Base-by-base conservation (phyloP, 1,284 basidiomycete genomes). In the Ceratobasidium sp. region DNA sequence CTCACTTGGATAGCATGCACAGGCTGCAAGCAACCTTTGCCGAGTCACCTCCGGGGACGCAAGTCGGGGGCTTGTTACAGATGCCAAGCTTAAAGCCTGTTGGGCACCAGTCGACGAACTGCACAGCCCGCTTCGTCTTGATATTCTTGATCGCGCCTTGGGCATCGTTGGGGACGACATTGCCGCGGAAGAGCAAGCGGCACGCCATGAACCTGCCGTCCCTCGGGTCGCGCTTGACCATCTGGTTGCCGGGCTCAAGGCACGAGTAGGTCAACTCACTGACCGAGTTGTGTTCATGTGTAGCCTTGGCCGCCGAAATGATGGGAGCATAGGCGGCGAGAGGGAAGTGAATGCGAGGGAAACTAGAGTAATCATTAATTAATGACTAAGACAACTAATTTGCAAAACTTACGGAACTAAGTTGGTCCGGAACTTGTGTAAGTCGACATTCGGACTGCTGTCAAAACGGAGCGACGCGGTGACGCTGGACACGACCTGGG, bases 351-450 rank as follows among this genome's bases (percentile, higher is more conserved):
- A 99, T 99, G 85, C 97, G 95, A 77, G 96, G 96, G 92, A 96
- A 97, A 67, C 94, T 95, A 79, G 1, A 71, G 30, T 38, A 35
- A 20, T n/a, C 38, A 7, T 59, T 1, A 70, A 41, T 59, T 14
- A 55, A 69, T 16, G 8, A 1, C 1, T 6, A 8, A 18, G 38
- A 41, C 10, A 10, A 14, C 59, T 52, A 79, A 73, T n/a, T n/a
- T 35, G 16, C 4, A 62, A 2, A 1, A 89, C 93, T 86, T 82
- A 94, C 91, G 95, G 97, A 77, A 98, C 97, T 85, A 98, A 88
- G 88, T 98, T 98, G 80, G 96, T 98, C 89, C 99, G 97, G 91
- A 99, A 99, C 88, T 99, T 97, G 87, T 95, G 96, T 82, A 99
- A 86, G 86, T 99, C 97, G 83, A 99, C 97, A 86, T 99, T 99